Evolutionary conservation across 192 early-diverging fungal genomes (phyloP), one percentile per base, ranked within the genome.

Genomic region (Backusella parvicylindrica): DNA sequence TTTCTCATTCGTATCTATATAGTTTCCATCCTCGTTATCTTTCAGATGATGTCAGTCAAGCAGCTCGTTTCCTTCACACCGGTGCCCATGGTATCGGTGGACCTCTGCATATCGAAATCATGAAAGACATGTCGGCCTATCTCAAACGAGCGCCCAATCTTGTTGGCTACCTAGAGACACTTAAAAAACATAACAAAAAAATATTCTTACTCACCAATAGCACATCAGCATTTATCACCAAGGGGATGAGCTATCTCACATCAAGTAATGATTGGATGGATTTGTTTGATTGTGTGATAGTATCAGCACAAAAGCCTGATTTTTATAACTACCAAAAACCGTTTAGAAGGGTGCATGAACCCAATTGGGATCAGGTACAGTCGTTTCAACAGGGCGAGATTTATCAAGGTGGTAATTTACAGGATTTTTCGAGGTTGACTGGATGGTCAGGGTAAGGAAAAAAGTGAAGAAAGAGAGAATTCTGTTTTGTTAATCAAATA

Each of bases 21-120:
- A 80, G 79, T 32, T 90, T 90, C 65, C 89, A 90, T 53, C 86
- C 89, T 65, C 83, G 87, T n/a, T 90, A 89, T 50, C 77, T 90
- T 23, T 85, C 83, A 4, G 89, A 90, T 38, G 89, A 90, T 43
- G 84, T 90, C 3, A 81, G 81, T 9, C 60, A 81, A 0, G 86
- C 86, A 0, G 87, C 84, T 40, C 75, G 84, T 37, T 82, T 86
- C n/a, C 78, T 90, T 6, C 89, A 90, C 73, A 73, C 68, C n/a
- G 72, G 79, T 56, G 79, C 78, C 16, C 79, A 82, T 2, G 86
- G 83, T 1, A 78, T 88, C 7, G 85, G 84, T 21, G 86, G 87
- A 2, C 84, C 79, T 23, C 64, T 90, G 23, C 89, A 90, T 77
- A 28, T 71, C 18, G 35, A 60, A 2, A 85, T 90, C 1, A 83